A percentile compares a stretch with the other conserved stretches of the same genome.
Evolutionary conservation across 352 stramenopile genomes (phyloP).

Genomic region (Phytophthora colocasiae): DNA sequence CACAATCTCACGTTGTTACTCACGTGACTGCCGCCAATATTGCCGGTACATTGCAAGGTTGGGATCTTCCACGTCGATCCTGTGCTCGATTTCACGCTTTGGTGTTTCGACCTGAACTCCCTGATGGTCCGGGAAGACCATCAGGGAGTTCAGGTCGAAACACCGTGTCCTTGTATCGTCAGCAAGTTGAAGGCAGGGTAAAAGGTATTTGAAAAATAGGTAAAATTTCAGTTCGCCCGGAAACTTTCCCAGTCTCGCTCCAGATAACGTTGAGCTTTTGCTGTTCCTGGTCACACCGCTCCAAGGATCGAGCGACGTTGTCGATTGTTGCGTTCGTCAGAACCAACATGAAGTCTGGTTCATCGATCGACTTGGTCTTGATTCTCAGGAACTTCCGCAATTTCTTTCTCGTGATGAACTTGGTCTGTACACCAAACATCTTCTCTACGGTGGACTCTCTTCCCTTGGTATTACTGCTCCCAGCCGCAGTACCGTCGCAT

Average conservation of each 20-base stretch:
- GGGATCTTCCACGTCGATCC: constrained; percentile 3
- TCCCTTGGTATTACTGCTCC: background rate
- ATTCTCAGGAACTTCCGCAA: constrained; percentile 24
- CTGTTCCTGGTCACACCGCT: constrained; percentile 9
- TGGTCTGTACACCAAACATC: constrained; percentile 6
- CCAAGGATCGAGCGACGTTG: constrained; percentile 2
- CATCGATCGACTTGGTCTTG: constrained; percentile 5
- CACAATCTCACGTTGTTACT: constrained; percentile 23
- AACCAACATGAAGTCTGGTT: constrained; percentile 16
- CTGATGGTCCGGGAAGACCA: constrained; percentile 3
- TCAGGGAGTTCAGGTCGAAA: constrained; percentile 8
- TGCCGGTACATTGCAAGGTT: background rate
- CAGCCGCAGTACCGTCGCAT: background rate
- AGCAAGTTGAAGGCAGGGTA: constrained; percentile 7
- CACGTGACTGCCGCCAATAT: constrained; percentile 13
- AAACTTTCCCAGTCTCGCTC: constrained; percentile 19
- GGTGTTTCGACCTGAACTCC: too few relatives aligned
- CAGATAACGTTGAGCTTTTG: constrained; percentile 14
- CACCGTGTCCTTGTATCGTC: constrained; percentile 5
- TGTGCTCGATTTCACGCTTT: constrained; percentile 10
- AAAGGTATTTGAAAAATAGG: too few relatives aligned
- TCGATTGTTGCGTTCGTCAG: constrained; percentile 6
- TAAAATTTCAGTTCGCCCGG: background rate
- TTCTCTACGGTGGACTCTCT: constrained; percentile 15
- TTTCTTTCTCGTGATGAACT: constrained; percentile 13